Evolutionary conservation across 225 moss, liverwort and hornwort species (phyloP), one percentile per base, ranked within the genome.

Genomic region (Sphagnum contortum): DNA sequence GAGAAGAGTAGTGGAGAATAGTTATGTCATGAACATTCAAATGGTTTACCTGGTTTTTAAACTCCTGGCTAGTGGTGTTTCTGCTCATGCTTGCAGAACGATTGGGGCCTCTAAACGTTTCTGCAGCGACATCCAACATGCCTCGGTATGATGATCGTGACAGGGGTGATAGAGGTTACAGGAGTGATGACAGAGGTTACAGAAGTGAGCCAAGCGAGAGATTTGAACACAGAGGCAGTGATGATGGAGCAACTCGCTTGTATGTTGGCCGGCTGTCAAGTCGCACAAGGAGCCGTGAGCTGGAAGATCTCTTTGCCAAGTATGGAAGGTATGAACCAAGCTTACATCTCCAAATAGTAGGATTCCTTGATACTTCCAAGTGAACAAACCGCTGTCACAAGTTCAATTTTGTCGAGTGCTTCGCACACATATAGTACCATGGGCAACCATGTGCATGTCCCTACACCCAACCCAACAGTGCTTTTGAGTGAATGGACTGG

Each of bases 251-350:
- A 55, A 96, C 95, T 48, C 84, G 92, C 4, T 79, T 96, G 1
- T 96, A 96, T 60, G 96, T 96, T 2, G 96, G 96, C 54, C 90
- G 96, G 12, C 88, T 96, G 9, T 96, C 96, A 2, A 96, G 82
- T 48, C 84, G 92, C 55, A 96, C 96, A 68, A 83, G 87, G 53
- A 94, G 91, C 71, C 89, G 91, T 62, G 94, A 94, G 60, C 75
- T 94, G 12, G 91, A 91, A 76, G 96, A 96, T 70, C 85, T 96
- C 14, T 96, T 96, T 77, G 90, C 90, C 68, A 84, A 87, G 60
- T 96, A 96, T 64, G 96, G 96, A 73, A 92, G 96, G 96, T 96
- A 85, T 6, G 68, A 5, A 8, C n/a, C 13, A 6, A 9, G 14
- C 44, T 47, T 47, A 45, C 45, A 45, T 47, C 5, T 47, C 48